Base-by-base conservation (phyloP, 2,329 filamentous ascomycete species). In the Chaetomiaceae sp. region DNA sequence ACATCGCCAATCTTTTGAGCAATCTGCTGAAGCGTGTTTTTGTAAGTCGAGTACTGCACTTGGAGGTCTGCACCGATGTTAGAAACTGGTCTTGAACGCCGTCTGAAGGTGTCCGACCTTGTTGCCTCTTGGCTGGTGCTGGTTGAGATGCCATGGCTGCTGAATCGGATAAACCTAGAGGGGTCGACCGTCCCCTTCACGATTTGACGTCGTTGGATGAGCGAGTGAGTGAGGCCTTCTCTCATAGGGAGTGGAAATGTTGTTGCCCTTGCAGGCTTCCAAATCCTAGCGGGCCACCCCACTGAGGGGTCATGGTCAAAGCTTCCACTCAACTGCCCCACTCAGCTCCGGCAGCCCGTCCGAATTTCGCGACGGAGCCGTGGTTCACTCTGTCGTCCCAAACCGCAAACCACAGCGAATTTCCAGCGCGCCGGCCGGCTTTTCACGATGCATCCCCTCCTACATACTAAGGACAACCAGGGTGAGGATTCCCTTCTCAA, bases 1-100 rank as follows among this genome's bases (percentile, higher is more conserved):
- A 99, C 91, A 68, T 97, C 91, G 37, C 94, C 94, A 63, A 99
- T 96, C 71, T 96, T 97, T 67, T 91, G 87, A 27, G 94, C 94
- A 65, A 99, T 84, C 67, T 94, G 89, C 72, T 97, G 92, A 54
- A 99, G 81, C 3, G 79, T 84, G 63, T 81, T 85, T 69, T 87
- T 88, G 73, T 83, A 92, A 72, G 84, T 89, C 61, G 82, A 82
- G 70, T 94, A 94, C 64, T 89, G 87, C 46, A 79, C 74, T 72
- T 94, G 89, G 61, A 94, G 82, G 68, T 94, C 89, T 94, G 64
- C 23, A 15, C 17, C 22, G 43, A 33, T 27, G 53, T 60, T 39
- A 61, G 54, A 47, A 37, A n/a, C 14, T 31, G 31, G 6, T 39
- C 11, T 40, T 7, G 23, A 19, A 36, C 1, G 7, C 12, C 15